Base-by-base conservation (phyloP, 2,329 filamentous ascomycete species). In the Pochonia chlamydosporia region DNA sequence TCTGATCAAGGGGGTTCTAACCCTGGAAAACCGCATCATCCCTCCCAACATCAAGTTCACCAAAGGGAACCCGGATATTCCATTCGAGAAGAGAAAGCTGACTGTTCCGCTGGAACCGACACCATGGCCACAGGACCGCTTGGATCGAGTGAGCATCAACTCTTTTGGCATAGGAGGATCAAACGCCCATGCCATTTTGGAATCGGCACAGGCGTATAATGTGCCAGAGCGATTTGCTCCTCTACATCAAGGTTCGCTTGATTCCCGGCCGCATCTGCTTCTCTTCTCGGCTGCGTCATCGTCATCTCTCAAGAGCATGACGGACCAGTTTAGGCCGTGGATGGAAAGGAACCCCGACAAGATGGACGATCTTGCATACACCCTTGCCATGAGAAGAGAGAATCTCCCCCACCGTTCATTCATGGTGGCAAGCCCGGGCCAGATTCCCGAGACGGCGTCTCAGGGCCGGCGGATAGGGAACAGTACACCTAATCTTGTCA, bases 111-210 rank as follows among this genome's bases (percentile, higher is more conserved):
- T 53, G 0, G 52, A 62, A 13, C 56, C 64, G 14, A 64, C 54
- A 0, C 49, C 58, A 2, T 72, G 69, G 68, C 68, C 68, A 0
- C 36, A 55, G 3, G 40, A 54, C 2, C 64, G 68, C 8, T 55
- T 64, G 6, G 63, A 68, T 1, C 65, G 73, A 10, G 68, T 73
- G 44, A 73, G 70, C 48, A 61, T 74, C 43, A 73, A 72, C 55
- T 63, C 62, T 39, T 74, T 74, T 40, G 70, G 70, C 1, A 69
- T 67, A 20, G 69, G 66, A 20, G 68, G 63, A 28, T 64, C 69
- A 13, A 73, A 73, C 49, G 67, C 63, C 3, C 70, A 72, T 46
- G 59, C 40, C 13, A 54, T 50, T 28, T 23, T 52, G 21, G 21
- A 46, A n/a, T n/a, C n/a, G n/a, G n/a, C n/a, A n/a, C n/a, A n/a